phyloP scores from a whole-genome alignment of 2,329 filamentous ascomycete genomes.

The Passalora sequoiae region DNA sequence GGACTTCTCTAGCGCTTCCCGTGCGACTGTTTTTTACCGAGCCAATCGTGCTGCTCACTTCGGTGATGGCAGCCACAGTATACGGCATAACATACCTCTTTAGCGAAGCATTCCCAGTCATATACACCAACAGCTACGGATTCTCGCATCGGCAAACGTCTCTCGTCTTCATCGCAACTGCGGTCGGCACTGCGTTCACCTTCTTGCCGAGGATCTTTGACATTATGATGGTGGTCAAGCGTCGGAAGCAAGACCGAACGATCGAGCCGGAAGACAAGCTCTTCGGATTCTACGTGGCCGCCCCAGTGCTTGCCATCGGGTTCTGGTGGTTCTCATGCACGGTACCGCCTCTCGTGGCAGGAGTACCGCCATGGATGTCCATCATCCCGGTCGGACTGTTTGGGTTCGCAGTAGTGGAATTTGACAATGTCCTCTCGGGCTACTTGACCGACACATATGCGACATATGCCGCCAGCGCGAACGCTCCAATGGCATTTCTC shows the following conservation, averaged over 20 bases:
- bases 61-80: slow-evolving; percentile 41
- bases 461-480: slow-evolving; percentile 42
- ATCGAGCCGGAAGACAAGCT: slow-evolving; percentile 46
- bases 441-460: slow-evolving; percentile 45
- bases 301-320: slow-evolving; percentile 40
- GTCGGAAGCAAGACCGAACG: slow-evolving; percentile 19
- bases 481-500: slow-evolving; percentile 40
- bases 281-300: slow-evolving; percentile 43
- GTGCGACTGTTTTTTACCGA: slow-evolving; percentile 43
- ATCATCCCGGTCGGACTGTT: slow-evolving; percentile 36
- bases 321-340: slow-evolving; percentile 48
- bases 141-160: slow-evolving; percentile 43
- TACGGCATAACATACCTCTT: slow-evolving; percentile 47
- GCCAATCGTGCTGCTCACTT: slow-evolving; percentile 43
- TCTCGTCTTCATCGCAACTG: slow-evolving; percentile 53
- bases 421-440: slow-evolving; percentile 39
- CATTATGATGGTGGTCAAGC: slow-evolving; percentile 30
- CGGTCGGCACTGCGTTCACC: slow-evolving; percentile 50
- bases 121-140: slow-evolving; percentile 35
- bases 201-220: slow-evolving; percentile 44
- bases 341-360: slow-evolving; percentile 38
- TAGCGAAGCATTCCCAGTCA: slow-evolving; percentile 40
- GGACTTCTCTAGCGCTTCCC: slow-evolving; percentile 40
- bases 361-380: slow-evolving; percentile 27
- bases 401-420: slow-evolving; percentile 47